phyloP scores from a whole-genome alignment of 108 stramenopile genomes.

The Pseudonitzschia pungens region DNA sequence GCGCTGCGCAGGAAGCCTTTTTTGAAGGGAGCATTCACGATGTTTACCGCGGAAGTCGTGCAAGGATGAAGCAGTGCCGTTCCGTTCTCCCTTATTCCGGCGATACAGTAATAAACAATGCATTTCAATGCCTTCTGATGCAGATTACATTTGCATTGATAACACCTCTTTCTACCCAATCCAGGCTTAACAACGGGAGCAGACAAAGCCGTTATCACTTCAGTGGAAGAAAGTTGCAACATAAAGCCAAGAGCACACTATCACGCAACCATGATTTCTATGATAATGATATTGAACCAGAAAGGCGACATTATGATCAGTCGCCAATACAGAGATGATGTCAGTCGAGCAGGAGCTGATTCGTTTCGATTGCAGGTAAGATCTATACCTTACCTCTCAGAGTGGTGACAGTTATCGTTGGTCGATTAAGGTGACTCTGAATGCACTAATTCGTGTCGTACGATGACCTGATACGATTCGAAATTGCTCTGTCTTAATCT shows the following conservation, averaged over 20 bases:
- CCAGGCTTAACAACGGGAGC: background rate
- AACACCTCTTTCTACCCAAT: no score
- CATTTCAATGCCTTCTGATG: background rate
- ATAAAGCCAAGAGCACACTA: background rate
- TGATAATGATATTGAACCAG: conserved; percentile 90
- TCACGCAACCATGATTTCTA: conserved; percentile 74
- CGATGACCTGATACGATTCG: no score
- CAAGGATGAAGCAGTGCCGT: background rate
- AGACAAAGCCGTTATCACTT: background rate
- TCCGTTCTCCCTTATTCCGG: background rate
- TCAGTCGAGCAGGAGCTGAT: conserved; percentile 82
- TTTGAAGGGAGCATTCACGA: background rate
- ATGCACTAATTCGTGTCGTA: no score
- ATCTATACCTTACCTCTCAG: background rate
- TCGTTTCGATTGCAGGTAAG: conserved; percentile 87
- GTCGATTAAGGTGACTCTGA: no score
- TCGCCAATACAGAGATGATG: conserved; percentile 92
- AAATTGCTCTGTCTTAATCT: background rate
- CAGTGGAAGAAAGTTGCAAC: background rate
- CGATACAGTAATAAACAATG: background rate
- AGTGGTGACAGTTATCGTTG: no score
- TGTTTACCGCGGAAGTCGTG: background rate
- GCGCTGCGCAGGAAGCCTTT: background rate
- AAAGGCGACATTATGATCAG: conserved; percentile 94
- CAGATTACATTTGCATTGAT: no score